A percentile compares a stretch with the other conserved stretches of the same genome.
Conservation (phyloP, 202 grass and related monocot species). For the Saccharum hybrid region DNA sequence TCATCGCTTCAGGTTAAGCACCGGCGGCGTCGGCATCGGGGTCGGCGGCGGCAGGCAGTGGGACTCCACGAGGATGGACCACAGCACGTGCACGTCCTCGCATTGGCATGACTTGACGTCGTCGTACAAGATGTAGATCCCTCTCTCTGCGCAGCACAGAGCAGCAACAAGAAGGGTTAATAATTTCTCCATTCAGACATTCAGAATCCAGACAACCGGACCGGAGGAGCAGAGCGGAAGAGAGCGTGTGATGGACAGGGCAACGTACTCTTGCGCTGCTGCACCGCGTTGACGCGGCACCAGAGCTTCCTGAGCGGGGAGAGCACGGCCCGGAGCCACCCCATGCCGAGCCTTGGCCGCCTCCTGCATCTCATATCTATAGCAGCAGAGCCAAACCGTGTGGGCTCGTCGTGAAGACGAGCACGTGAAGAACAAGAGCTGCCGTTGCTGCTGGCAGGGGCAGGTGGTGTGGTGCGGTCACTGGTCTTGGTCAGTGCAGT, state of each 20-base stretch:
- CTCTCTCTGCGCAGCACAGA: conserved; percentile 54
- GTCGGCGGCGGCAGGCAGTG: no score
- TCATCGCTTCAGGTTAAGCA: conserved; percentile 54
- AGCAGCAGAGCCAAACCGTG: background rate
- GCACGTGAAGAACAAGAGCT: background rate
- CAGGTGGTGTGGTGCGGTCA: conserved; percentile 44
- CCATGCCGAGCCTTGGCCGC: conserved; percentile 53
- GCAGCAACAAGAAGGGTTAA: background rate
- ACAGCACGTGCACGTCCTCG: conserved; percentile 89
- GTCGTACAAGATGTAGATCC: conserved; percentile 87
- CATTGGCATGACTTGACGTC: conserved; percentile 87
- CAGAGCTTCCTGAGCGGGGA: conserved; percentile 67
- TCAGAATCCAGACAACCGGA: background rate
- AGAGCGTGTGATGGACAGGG: background rate
- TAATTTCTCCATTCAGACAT: no score
- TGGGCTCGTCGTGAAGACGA: background rate
- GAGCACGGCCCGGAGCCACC: conserved; percentile 67
- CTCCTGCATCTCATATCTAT: conserved; percentile 47
- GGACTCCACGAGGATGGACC: conserved; percentile 81
- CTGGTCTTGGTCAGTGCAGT: background rate
- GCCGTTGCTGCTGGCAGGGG: background rate
- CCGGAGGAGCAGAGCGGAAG: background rate
- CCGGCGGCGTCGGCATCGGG: conserved; percentile 45
- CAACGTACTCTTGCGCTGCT: conserved; percentile 63
- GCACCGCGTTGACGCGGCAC: conserved; percentile 56